phyloP scores from a whole-genome alignment of 2,329 filamentous ascomycete genomes.

The Colletotrichum trifolii region DNA sequence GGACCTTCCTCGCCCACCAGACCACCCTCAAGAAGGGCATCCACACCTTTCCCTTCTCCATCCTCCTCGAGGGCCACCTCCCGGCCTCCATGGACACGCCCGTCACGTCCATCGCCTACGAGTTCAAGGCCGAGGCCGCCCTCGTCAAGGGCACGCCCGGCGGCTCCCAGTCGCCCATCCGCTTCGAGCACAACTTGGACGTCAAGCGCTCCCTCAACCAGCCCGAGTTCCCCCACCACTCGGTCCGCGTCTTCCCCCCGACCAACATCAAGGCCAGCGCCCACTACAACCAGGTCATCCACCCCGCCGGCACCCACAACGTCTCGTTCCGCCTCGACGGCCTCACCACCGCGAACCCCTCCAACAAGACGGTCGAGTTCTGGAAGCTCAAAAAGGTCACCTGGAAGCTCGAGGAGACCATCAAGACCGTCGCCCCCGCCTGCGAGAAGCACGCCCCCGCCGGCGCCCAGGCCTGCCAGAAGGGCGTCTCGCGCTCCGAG shows the following conservation, averaged over 20 bases:
- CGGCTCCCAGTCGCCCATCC: constrained; percentile 54
- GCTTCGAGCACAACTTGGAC: constrained; percentile 74
- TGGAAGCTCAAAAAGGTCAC: constrained; percentile 93
- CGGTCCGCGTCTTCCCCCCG: constrained; percentile 93
- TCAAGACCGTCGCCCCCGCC: constrained; percentile 81
- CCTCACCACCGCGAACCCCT: constrained; percentile 77
- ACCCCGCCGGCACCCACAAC: constrained; percentile 85
- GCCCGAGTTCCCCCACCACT: constrained; percentile 85
- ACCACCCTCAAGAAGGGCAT: constrained; percentile 62
- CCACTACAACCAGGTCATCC: constrained; percentile 83
- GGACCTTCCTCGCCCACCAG: constrained; percentile 77
- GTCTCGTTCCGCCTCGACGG: constrained; percentile 86
- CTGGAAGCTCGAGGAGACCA: constrained; percentile 92
- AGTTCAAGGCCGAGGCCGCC: constrained; percentile 75
- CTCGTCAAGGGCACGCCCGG: constrained; percentile 56
- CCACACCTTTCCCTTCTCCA: constrained; percentile 90
- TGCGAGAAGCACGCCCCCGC: constrained; percentile 78
- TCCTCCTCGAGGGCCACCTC: constrained; percentile 85
- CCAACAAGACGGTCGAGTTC: constrained; percentile 76
- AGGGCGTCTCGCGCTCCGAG: constrained; percentile 79
- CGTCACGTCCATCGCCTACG: constrained; percentile 81
- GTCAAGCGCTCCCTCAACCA: constrained; percentile 82
- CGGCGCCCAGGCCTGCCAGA: constrained; percentile 59
- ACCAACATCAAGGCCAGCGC: constrained; percentile 92
- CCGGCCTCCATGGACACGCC: constrained; percentile 83